These are phyloP conservation scores for Marasmius fiardii DNA, from an alignment of 1,284 basidiomycete genomes.

Conservation along the genomic window DNA sequence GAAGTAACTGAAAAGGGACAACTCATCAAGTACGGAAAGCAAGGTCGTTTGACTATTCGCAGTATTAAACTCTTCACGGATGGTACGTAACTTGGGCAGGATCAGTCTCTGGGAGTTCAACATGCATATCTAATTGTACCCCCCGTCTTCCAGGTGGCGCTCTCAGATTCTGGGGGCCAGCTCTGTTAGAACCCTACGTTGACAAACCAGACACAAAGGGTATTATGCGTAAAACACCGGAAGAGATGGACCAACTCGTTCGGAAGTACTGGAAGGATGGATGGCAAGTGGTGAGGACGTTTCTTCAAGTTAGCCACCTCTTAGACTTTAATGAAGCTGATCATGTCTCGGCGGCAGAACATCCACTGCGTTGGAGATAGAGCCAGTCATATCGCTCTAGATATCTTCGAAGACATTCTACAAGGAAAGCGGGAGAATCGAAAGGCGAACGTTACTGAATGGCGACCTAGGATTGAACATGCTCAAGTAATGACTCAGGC, in stretches of 20 bases:
- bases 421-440: constrained; percentile 16
- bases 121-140: no score
- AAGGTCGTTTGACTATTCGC: constrained; percentile 50
- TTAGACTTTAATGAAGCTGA: not conserved
- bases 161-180: constrained; percentile 89
- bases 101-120: no score
- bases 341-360: constrained; percentile 56
- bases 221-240: constrained; percentile 59
- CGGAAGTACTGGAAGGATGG: constrained; percentile 62
- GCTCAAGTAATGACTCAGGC: constrained; percentile 78
- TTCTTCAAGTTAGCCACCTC: no score
- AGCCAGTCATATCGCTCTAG: constrained; percentile 78
- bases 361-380: constrained; percentile 91
- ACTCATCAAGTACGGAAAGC: constrained; percentile 18
- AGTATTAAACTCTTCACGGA: constrained; percentile 72
- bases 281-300: constrained; percentile 74
- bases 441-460: constrained; percentile 38
- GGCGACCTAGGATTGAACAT: constrained; percentile 84
- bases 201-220: constrained; percentile 74
- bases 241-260: constrained; percentile 53
- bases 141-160: no score
- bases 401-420: constrained; percentile 65
- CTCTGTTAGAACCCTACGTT: constrained; percentile 80
- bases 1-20: not conserved
- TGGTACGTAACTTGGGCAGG: constrained; percentile 32